Evolutionary conservation across 2,329 filamentous ascomycete species (phyloP), one percentile per base, ranked within the genome.

Genomic region (Paramyrothecium roridum): DNA sequence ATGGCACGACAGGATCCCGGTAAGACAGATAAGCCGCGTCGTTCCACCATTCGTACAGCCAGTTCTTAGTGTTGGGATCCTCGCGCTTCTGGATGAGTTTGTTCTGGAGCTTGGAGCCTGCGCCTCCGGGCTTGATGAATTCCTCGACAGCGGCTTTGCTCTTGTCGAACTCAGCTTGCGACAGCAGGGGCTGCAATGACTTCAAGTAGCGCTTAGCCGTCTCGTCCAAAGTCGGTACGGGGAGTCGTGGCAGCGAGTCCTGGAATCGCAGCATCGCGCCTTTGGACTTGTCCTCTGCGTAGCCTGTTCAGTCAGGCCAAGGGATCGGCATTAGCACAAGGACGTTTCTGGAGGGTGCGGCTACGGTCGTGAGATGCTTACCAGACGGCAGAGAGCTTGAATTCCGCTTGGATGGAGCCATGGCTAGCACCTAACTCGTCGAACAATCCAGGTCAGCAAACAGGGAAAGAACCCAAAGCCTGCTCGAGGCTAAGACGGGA

Each of bases 1-100:
- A 99, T 58, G 95, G 95, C 19, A 98, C 90, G 49, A 99, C 91
- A 12, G 95, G 95, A 72, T 98, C 95, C 62, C 93, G 89, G 79
- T 98, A 98, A 61, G 78, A 83, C 61, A 99, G 85, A 76, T 99
- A 99, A 56, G 95, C 95, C 4, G 87, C 85, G 53, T 96, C 86
- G 73, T 99, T 98, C 95, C 95, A 99, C 95, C 95, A 99, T 65
- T 99, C 93, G 64, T 89, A 87, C 55, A 99, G 81, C 95, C 95
- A 99, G 77, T 98, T 99, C 78, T 89, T 91, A 70, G 83, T 77
- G 59, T 89, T 87, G 51, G 93, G 88, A 62, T 96, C 85, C 63
- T 91, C 89, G 59, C 90, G 84, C 60, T 86, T 85, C 56, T 89
- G 91, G 52, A 93, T 67, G 61, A 99, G 81, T 73, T 93, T 90